Evolutionary conservation across 441 rosid genomes (phyloP).

Genomic region (Gossypium lobatum): DNA sequence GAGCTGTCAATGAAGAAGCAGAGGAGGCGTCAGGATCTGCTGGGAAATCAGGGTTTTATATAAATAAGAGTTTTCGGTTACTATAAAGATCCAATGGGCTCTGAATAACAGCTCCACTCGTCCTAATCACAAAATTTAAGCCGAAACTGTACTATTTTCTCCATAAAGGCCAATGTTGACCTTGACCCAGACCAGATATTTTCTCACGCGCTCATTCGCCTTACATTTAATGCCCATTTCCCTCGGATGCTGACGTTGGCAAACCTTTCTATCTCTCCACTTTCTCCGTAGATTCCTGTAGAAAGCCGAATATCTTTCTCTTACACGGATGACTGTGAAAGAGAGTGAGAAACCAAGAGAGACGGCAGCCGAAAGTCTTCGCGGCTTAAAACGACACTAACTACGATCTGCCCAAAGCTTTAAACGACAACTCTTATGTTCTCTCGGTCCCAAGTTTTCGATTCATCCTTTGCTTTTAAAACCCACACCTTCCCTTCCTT

Average conservation of each 20-base stretch:
- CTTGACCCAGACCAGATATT: neutral
- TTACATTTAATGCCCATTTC: neutral
- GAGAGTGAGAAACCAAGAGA: neutral
- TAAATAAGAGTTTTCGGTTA: too few relatives aligned
- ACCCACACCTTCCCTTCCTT: neutral
- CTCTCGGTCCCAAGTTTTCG: neutral
- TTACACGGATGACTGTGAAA: neutral
- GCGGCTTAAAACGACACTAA: constrained; percentile 20
- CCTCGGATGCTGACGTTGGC: neutral
- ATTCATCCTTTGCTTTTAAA: neutral
- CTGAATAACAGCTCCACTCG: neutral
- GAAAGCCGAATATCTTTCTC: neutral
- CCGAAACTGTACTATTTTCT: neutral
- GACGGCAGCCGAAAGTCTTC: constrained; percentile 17
- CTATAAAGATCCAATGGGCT: neutral
- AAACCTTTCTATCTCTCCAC: neutral
- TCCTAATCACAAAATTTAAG: neutral
- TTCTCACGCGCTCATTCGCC: constrained; percentile 4
- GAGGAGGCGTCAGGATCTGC: constrained; percentile 26
- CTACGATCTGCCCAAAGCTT: constrained; percentile 17
- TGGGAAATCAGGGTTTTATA: constrained; percentile 22
- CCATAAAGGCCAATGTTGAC: neutral
- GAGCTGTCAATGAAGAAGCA: constrained; percentile 18
- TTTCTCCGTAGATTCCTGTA: neutral
- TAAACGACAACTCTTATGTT: neutral